Evolutionary conservation across 2,329 filamentous ascomycete genomes (phyloP).

Genomic region (Herpotrichia juniperi): DNA sequence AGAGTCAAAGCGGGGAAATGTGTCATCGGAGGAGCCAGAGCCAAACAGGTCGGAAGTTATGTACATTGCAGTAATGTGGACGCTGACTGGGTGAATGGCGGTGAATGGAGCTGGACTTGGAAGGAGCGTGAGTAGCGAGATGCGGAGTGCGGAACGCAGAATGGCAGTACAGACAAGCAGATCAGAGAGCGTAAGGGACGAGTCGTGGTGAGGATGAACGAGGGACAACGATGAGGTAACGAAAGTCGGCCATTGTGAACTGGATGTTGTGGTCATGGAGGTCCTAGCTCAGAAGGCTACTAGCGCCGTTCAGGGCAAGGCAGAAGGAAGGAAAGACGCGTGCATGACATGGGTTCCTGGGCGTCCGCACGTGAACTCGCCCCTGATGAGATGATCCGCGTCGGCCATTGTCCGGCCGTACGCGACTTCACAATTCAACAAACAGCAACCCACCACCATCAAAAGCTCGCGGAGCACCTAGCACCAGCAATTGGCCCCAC

Average conservation of each 20-base stretch:
- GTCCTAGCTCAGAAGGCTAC: slow-evolving; percentile 25
- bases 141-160: not conserved
- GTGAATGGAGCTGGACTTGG: slow-evolving; percentile 5
- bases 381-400: slow-evolving; percentile 2
- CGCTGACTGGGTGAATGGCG: slow-evolving; percentile 5
- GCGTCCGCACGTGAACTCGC: not conserved
- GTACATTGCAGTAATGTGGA: slow-evolving; percentile 34
- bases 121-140: slow-evolving; percentile 16
- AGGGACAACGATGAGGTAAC: slow-evolving; percentile 4
- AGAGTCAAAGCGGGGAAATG: slow-evolving; percentile 15
- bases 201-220: not conserved
- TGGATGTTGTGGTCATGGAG: slow-evolving; percentile 1
- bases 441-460: not conserved
- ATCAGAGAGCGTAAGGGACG: not conserved
- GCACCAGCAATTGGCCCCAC: not conserved
- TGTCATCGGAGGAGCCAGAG: slow-evolving; percentile 10
- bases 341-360: not conserved
- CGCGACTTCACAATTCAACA: not conserved
- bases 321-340: not conserved
- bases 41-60: slow-evolving; percentile 45
- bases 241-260: not conserved
- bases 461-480: not conserved
- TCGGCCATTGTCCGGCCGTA: not conserved
- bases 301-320: slow-evolving; percentile 20
- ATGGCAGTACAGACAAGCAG: not conserved